Evolutionary conservation across 345 rosid species (phyloP), one percentile per base, ranked within the genome.

Genomic region (Theobroma cacao): DNA sequence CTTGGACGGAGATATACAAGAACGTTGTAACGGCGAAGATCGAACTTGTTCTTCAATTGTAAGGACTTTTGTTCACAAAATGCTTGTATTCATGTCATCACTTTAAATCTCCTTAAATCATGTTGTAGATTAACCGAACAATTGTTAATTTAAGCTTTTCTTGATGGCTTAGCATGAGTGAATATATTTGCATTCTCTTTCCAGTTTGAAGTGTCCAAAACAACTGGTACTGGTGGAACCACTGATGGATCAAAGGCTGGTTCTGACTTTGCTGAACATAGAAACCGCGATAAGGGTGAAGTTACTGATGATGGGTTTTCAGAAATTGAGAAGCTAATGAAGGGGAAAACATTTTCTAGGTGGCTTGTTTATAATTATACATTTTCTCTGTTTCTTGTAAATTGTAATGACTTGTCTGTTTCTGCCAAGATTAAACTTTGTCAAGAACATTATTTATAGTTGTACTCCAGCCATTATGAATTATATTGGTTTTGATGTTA

Each of bases 281-380:
- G 66, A 77, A 80, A 79, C 62, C 83, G 77, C 63, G 59, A 78
- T 61, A 75, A 56, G 69, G 82, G 61, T 71, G 70, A 59, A 14
- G 40, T 56, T 22, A 70, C 77, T 72, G 84, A 60, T 33, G 71
- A 71, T 69, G 83, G 77, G 52, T 68, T 93, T 80, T 84, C 89
- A 77, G 93, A 90, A 79, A 91, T 94, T 80, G 98, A 91, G 86
- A 91, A 82, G 85, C 84, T 93, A 77, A 69, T 95, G 80, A 85
- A 82, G 80, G 90, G 88, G 36, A 88, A 85, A 83, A 81, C 70
- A 22, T 87, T 89, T 82, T 91, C 98, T 53, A 87, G 87, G 98
- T 91, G 85, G 75, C 67, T 48, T 48, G 13, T 63, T 20, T 12
- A 0, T 3, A 45, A 8, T 36, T 64, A 28, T 64, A 64, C 45